Base-by-base conservation (phyloP, 805 yeast species). In the Tetrapisispora iriomotensis region DNA sequence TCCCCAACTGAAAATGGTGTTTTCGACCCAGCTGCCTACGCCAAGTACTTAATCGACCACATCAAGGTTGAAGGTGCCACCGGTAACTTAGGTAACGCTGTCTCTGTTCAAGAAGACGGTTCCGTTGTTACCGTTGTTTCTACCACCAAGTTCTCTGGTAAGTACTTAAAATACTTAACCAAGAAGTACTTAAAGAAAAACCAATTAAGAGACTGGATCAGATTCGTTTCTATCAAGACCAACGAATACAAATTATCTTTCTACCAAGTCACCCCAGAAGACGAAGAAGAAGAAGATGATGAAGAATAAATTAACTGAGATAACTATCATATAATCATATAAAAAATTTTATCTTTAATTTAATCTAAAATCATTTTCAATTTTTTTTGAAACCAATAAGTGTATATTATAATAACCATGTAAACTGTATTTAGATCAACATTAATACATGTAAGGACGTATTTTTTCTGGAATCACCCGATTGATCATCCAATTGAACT, bases 141-240 rank as follows among this genome's bases (percentile, higher is more conserved):
- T 56, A 79, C 82, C 72, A 72, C 94, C 72, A 82, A 86, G 75
- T 90, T 92, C 92, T 88, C 96, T 58, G 99, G 98, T 75, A 90
- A 94, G 77, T 92, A 92, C 94, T 82, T 90, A 71, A 92, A 94
- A 79, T 92, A 92, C 94, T 77, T 92, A 69, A 85, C 97, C 66
- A 94, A 92, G 87, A 90, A 94, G 79, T 92, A 85, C 92, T 85
- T 92, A 74, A 94, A 90, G 95, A 92, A 92, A 85, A 86, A 88
- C 90, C 94, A 85, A 75, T 84, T 90, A 77, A 87, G 96, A 79
- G 97, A 92, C 79, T 90, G 97, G 97, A 88, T 90, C 74, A 92
- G 97, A 80, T 88, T 90, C 65, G 95, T 90, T 57, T 84, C 97
- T 54, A 80, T 82, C 66, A 82, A 87, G 77, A 83, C 84, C 73